A percentile compares a stretch with the other conserved stretches of the same genome.
Conservation (phyloP, 306 rosid genomes). For the Oemleria cerasiformis region DNA sequence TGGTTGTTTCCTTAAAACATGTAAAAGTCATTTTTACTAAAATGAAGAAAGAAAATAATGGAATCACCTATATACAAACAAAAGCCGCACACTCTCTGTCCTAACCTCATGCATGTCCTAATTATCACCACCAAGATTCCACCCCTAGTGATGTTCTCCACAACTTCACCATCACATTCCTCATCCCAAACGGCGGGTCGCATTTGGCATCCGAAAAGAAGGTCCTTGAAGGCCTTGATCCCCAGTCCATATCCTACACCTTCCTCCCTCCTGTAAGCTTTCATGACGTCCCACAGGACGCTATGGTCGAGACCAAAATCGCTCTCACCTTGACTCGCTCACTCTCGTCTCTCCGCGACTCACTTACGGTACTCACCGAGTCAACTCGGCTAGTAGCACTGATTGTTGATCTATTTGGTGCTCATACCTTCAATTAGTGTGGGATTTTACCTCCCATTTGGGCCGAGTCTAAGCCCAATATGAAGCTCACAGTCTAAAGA, state of each 20-base stretch:
- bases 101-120: too few species aligned
- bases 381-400: conserved; percentile 21
- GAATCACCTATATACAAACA: too few species aligned
- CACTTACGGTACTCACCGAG: conserved; percentile 18
- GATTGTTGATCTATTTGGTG: conserved; percentile 21
- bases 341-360: conserved; percentile 12
- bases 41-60: too few species aligned
- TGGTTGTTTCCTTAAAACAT: too few species aligned
- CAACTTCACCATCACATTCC: conserved; percentile 20
- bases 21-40: too few species aligned
- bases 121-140: too few species aligned
- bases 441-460: too few species aligned
- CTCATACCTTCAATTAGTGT: conserved; percentile 16
- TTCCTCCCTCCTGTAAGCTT: conserved; percentile 25
- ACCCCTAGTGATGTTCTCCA: too few species aligned
- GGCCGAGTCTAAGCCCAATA: too few species aligned
- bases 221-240: conserved; percentile 20
- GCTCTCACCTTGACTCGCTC: conserved; percentile 26
- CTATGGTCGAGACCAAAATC: conserved; percentile 3
- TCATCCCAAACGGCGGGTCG: conserved; percentile 30
- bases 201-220: conserved; percentile 14
- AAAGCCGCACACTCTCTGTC: too few species aligned
- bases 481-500: too few species aligned
- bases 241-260: conserved; percentile 14
- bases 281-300: conserved; percentile 16